A percentile compares a stretch with the other conserved stretches of the same genome.
phyloP scores from a whole-genome alignment of 1,284 basidiomycete species.

The Cryptococcus maquisensis region DNA sequence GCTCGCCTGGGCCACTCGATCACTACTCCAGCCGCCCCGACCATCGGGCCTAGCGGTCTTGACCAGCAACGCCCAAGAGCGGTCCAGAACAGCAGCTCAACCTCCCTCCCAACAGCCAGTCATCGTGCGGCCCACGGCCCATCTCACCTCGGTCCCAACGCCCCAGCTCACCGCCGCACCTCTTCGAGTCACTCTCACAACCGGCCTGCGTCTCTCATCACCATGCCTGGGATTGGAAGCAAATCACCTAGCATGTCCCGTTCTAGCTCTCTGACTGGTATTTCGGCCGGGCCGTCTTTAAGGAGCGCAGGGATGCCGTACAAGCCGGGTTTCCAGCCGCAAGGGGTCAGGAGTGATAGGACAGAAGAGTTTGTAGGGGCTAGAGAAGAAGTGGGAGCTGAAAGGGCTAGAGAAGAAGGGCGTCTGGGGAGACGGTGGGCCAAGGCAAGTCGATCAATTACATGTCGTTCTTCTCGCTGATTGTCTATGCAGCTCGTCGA shows the following conservation, averaged over 20 bases:
- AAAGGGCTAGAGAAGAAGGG: conserved; percentile 68
- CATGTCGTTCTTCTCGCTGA: neutral
- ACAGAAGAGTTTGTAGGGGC: conserved; percentile 71
- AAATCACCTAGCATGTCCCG: conserved; percentile 16
- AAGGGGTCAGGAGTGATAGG: conserved; percentile 63
- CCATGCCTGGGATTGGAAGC: neutral
- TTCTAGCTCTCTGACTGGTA: conserved; percentile 21
- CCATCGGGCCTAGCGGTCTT: conserved; percentile 1
- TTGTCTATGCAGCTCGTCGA: conserved; percentile 57
- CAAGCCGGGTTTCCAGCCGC: conserved; percentile 75
- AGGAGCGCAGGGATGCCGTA: conserved; percentile 54
- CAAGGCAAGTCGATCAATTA: conserved; percentile 53
- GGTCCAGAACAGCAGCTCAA: conserved; percentile 4
- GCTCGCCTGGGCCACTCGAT: conserved; percentile 19
- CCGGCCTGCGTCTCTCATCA: conserved; percentile 14
- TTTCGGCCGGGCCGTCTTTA: conserved; percentile 8
- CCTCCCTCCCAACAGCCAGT: conserved; percentile 7
- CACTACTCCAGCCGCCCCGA: conserved; percentile 7
- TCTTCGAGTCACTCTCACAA: conserved; percentile 12
- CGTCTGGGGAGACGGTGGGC: conserved; percentile 75
- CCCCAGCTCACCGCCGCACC: conserved; percentile 12
- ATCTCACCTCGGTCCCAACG: conserved; percentile 22
- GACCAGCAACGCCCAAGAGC: conserved; percentile 7
- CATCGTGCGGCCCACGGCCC: conserved; percentile 15
- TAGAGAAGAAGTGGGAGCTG: conserved; percentile 58